These are phyloP conservation scores for Mycosphaerella sp. DNA, from an alignment of 2,329 filamentous ascomycete species.

Conservation along the genomic window DNA sequence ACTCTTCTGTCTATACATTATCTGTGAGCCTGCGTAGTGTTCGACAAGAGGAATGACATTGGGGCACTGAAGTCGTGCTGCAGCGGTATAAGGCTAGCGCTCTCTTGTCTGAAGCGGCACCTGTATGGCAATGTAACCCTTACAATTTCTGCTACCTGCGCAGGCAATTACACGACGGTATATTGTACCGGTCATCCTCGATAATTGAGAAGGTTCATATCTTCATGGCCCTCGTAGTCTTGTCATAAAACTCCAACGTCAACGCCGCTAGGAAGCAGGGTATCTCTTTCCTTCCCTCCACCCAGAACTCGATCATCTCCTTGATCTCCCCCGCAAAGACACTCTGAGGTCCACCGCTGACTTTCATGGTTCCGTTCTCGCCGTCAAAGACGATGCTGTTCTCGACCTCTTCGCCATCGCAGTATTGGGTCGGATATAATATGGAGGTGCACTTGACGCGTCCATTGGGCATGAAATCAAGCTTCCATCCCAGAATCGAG, in stretches of 20 bases:
- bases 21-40: too few species aligned
- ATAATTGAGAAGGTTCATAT: constrained; percentile 7
- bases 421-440: constrained; percentile 56
- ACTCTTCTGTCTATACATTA: too few species aligned
- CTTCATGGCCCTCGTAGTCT: constrained; percentile 37
- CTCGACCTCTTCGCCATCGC: constrained; percentile 45
- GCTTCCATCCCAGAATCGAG: constrained; percentile 84
- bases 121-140: too few species aligned
- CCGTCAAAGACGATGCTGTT: constrained; percentile 76
- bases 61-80: too few species aligned
- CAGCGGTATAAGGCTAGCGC: too few species aligned
- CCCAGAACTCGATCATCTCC: constrained; percentile 90
- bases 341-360: constrained; percentile 81
- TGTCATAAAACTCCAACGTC: constrained; percentile 89
- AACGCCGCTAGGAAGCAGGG: constrained; percentile 86
- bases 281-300: constrained; percentile 86
- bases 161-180: too few species aligned
- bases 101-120: too few species aligned
- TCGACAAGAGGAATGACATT: too few species aligned
- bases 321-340: constrained; percentile 78
- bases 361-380: constrained; percentile 95
- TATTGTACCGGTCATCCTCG: too few species aligned
- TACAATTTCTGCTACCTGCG: too few species aligned
- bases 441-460: constrained; percentile 87
- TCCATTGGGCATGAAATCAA: constrained; percentile 95